Evolutionary conservation across 2,329 filamentous ascomycete genomes (phyloP).

Genomic region (Lomentospora prolificans): DNA sequence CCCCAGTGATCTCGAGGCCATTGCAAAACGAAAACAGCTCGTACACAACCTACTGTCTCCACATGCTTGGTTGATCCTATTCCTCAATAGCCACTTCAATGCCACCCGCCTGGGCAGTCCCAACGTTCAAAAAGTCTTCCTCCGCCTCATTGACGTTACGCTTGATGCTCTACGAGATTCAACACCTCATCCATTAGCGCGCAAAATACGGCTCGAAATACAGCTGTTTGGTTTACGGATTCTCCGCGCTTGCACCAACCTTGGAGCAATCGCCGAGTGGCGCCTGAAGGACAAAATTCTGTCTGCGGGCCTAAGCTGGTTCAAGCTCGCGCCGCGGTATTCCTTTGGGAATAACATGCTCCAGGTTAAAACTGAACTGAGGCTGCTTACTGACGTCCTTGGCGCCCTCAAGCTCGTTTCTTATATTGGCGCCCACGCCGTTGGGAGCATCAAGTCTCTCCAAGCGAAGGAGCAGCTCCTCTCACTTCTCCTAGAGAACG

Average conservation of each 20-base stretch:
- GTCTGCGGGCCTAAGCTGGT: conserved; percentile 83
- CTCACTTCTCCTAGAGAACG: conserved; percentile 69
- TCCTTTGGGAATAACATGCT: conserved; percentile 91
- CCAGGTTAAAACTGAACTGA: conserved; percentile 87
- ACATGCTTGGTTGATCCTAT: conserved; percentile 76
- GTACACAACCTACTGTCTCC: conserved; percentile 79
- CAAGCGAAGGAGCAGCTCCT: conserved; percentile 78
- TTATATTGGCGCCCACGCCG: conserved; percentile 43
- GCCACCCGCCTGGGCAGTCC: conserved; percentile 77
- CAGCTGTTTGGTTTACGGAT: conserved; percentile 74
- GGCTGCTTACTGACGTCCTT: conserved; percentile 67
- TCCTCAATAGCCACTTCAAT: conserved; percentile 90
- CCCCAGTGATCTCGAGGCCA: conserved; percentile 68
- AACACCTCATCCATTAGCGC: conserved; percentile 71
- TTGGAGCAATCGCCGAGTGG: conserved; percentile 58
- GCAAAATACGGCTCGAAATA: conserved; percentile 86
- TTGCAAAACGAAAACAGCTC: conserved; percentile 66
- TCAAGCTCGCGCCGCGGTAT: conserved; percentile 73
- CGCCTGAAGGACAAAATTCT: conserved; percentile 82
- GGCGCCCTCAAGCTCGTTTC: conserved; percentile 54
- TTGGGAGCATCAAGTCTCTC: conserved; percentile 53
- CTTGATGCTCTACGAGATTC: conserved; percentile 63
- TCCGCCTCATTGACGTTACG: conserved; percentile 70
- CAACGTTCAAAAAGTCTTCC: conserved; percentile 72
- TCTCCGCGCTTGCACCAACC: conserved; percentile 60